Evolutionary conservation across 306 rosid species (phyloP).

Genomic region (Albizia julibrissin): DNA sequence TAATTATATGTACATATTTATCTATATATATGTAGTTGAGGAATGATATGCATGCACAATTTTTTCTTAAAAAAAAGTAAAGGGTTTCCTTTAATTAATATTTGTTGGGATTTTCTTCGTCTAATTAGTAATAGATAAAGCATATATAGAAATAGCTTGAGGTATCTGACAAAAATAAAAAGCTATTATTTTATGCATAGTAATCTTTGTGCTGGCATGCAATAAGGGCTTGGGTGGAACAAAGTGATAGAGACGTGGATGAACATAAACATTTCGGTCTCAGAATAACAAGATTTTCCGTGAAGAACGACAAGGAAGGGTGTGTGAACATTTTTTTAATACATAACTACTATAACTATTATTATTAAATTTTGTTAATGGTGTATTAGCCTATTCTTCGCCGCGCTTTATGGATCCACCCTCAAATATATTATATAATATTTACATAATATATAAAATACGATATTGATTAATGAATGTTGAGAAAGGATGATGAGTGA

Average conservation of each 20-base stretch:
- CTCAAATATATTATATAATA: constrained; percentile 16
- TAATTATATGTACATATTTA: background rate
- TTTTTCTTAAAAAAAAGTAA: constrained; percentile 23
- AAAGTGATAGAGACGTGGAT: constrained; percentile 89
- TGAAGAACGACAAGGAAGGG: constrained; percentile 20
- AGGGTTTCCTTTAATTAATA: background rate
- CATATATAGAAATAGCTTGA: constrained; percentile 23
- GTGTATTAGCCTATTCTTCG: constrained; percentile 54
- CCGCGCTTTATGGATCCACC: constrained; percentile 77
- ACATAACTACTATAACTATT: background rate
- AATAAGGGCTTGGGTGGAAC: constrained; percentile 52
- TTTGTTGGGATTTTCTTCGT: constrained; percentile 16
- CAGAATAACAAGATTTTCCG: constrained; percentile 25
- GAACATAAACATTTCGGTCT: constrained; percentile 37
- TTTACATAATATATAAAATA: background rate
- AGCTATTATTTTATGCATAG: constrained; percentile 46
- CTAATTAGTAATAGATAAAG: background rate
- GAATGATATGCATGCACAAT: constrained; percentile 54
- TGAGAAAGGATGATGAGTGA: background rate
- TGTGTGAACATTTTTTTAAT: background rate
- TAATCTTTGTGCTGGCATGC: constrained; percentile 54
- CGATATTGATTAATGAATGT: background rate
- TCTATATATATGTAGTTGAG: constrained; percentile 19
- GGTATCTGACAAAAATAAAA: constrained; percentile 34
- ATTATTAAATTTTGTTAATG: background rate